phyloP scores from a whole-genome alignment of 768 basidiomycete genomes.

The Lactarius hatsudake region DNA sequence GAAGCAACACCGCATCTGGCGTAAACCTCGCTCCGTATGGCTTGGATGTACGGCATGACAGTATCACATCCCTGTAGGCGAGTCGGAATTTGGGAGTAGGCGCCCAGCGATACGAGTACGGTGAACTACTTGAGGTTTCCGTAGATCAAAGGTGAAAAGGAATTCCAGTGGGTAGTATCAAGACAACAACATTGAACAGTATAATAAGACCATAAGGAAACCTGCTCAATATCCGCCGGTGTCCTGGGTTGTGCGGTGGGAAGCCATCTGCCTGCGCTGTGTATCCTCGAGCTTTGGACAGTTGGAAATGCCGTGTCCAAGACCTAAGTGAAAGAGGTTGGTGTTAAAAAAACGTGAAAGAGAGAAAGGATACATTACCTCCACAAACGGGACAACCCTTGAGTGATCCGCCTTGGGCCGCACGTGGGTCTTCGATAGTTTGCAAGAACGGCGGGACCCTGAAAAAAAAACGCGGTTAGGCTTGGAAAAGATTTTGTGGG shows the following conservation, averaged over 20 bases:
- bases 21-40: not conserved
- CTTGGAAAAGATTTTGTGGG: not conserved
- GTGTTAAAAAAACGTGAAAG: not conserved
- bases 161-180: not conserved
- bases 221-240: slow-evolving; percentile 46
- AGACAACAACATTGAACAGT: not conserved
- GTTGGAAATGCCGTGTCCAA: slow-evolving; percentile 91
- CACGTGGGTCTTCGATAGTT: slow-evolving; percentile 88
- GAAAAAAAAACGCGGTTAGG: slow-evolving; percentile 25
- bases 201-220: not conserved
- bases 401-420: slow-evolving; percentile 68
- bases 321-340: slow-evolving; percentile 46
- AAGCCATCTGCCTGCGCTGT: slow-evolving; percentile 86
- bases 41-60: not conserved
- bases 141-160: not conserved
- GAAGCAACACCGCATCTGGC: not conserved
- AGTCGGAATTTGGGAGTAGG: not conserved
- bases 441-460: slow-evolving; percentile 93
- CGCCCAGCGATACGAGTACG: not conserved
- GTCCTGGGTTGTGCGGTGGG: slow-evolving; percentile 68
- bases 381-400: slow-evolving; percentile 97
- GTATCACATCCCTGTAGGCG: not conserved
- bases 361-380: slow-evolving; percentile 45
- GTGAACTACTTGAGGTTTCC: not conserved
- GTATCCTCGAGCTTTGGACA: slow-evolving; percentile 97